Base-by-base conservation (phyloP, 805 yeast genomes). In the Priceomyces castillae region DNA sequence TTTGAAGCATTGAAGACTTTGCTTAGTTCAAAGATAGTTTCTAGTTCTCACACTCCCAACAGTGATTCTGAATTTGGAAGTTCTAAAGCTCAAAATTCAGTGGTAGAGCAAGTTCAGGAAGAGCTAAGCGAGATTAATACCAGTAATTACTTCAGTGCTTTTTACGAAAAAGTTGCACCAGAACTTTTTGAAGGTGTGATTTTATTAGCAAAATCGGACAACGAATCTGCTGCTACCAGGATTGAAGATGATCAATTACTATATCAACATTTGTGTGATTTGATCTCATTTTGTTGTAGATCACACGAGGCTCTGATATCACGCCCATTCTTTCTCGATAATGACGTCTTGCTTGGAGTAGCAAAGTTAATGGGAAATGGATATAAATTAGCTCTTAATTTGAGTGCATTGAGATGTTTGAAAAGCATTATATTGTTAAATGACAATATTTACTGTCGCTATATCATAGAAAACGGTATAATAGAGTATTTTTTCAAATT, bases 1-100 rank as follows among this genome's bases (percentile, higher is more conserved):
- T 81, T 78, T 49, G 97, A 90, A 62, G 95, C 96, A 1, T 63
- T 90, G 39, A 82, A 82, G 57, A 80, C 82, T 1, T 62, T 90
- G 26, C 68, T 90, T 11, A 90, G 86, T 55, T 82, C 87, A 1
- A 66, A 62, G 44, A 64, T 65, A 14, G 69, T 67, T 3, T 64
- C 54, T 10, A 51, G 45, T 34, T 44, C 51, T 14, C 31, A 33
- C 10, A 34, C 16, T 25, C 30, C 39, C n/a, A 44, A 26, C 37
- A 42, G 28, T 30, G 50, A 37, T 23, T 19, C 28, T 25, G 50
- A 46, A 30, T 26, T 41, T 4, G 48, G 34, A 16, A 37, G 36
- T 11, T 22, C 33, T 4, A 42, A 39, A 6, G 44, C 43, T 30
- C 51, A 49, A 11, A 28, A 30, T 31, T 42, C 39, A 26, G 15